These are phyloP conservation scores for Penicillium fimorum DNA, from an alignment of 495 filamentous ascomycete species.

Conservation along the genomic window DNA sequence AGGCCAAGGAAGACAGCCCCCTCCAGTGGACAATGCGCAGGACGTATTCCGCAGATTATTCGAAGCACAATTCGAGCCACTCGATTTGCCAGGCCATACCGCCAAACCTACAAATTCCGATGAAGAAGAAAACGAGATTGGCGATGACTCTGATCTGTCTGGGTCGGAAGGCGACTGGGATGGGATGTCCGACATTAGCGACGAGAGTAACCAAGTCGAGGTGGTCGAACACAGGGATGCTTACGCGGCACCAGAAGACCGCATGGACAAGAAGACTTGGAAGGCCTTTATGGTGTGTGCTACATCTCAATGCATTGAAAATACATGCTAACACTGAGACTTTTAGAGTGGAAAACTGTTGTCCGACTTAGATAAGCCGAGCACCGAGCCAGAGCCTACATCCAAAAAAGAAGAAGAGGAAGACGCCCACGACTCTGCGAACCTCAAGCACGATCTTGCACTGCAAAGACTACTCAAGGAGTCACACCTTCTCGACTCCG, in stretches of 20 bases:
- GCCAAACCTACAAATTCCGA: slow-evolving; percentile 21
- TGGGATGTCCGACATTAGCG: slow-evolving; percentile 55
- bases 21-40: slow-evolving; percentile 31
- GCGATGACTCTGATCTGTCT: slow-evolving; percentile 26
- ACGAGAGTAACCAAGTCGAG: slow-evolving; percentile 45
- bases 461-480: slow-evolving; percentile 86
- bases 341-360: slow-evolving; percentile 49
- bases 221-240: slow-evolving; percentile 63
- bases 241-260: slow-evolving; percentile 34
- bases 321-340: slow-evolving; percentile 15
- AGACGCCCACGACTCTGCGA: slow-evolving; percentile 53
- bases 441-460: slow-evolving; percentile 88
- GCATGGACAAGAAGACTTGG: slow-evolving; percentile 60
- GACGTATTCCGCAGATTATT: slow-evolving; percentile 77
- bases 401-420: slow-evolving; percentile 48
- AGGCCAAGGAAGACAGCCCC: slow-evolving; percentile 19
- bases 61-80: slow-evolving; percentile 78
- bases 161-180: slow-evolving; percentile 55
- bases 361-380: slow-evolving; percentile 37
- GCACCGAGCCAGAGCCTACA: slow-evolving; percentile 31
- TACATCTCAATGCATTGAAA: not conserved
- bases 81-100: slow-evolving; percentile 41
- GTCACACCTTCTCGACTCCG: slow-evolving; percentile 81
- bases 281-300: slow-evolving; percentile 73
- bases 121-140: slow-evolving; percentile 30